Evolutionary conservation across 352 stramenopile species (phyloP).

Genomic region (Pythium aphanidermatum): DNA sequence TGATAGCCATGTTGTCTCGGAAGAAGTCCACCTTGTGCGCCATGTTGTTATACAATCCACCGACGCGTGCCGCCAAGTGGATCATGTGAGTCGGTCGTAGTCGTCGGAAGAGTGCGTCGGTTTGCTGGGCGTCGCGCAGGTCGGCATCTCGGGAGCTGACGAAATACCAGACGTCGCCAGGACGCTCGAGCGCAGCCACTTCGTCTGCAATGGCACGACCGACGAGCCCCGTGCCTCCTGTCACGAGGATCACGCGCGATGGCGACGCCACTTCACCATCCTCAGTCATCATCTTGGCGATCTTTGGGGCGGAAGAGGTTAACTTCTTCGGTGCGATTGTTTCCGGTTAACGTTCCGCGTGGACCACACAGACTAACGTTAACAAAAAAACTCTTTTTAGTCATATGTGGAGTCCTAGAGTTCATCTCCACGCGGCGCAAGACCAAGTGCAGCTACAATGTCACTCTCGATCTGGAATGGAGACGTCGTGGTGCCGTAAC

Average conservation of each 20-base stretch:
- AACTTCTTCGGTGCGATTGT: too few relatives aligned
- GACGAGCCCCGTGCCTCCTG: slow-evolving; percentile 94
- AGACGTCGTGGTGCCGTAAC: slow-evolving; percentile 64
- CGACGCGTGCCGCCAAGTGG: slow-evolving; percentile 95
- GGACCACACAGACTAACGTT: too few relatives aligned
- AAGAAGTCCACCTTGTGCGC: slow-evolving; percentile 96
- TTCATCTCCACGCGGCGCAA: slow-evolving; percentile 1
- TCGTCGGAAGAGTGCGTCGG: slow-evolving; percentile 90
- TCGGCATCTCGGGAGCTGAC: slow-evolving; percentile 93
- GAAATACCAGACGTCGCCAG: slow-evolving; percentile 84
- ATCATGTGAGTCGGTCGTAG: slow-evolving; percentile 95
- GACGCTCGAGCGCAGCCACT: slow-evolving; percentile 13
- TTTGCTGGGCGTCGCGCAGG: slow-evolving; percentile 77
- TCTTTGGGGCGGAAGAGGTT: too few relatives aligned
- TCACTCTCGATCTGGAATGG: slow-evolving; percentile 58
- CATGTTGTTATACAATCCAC: slow-evolving; percentile 83
- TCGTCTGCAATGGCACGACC: slow-evolving; percentile 72
- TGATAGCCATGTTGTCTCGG: slow-evolving; percentile 98
- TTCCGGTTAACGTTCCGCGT: too few relatives aligned
- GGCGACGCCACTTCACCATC: not conserved
- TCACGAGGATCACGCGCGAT: slow-evolving; percentile 87
- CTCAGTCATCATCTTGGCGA: too few relatives aligned
- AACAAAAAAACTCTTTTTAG: too few relatives aligned
- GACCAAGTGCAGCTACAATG: slow-evolving; percentile 43
- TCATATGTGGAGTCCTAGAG: too few relatives aligned